Percentiles rank a stretch among this genome's conserved stretches.
These are phyloP conservation scores for Penicillium sp. DNA, from an alignment of 2,329 filamentous ascomycete genomes.

Conservation along the genomic window DNA sequence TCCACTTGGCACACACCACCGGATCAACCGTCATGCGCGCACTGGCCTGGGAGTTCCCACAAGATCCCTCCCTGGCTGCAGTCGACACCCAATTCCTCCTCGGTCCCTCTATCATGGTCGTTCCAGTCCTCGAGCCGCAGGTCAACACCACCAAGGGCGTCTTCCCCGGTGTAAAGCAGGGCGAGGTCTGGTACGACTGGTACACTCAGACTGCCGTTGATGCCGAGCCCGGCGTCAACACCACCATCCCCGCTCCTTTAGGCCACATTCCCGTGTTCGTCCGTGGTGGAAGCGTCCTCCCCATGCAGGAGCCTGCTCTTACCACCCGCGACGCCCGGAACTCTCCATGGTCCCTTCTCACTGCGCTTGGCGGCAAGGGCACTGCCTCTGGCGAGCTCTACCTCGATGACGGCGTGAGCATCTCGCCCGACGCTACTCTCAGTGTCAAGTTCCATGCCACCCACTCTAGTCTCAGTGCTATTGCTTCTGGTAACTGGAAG, in stretches of 20 bases:
- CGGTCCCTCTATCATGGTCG: conserved; percentile 60
- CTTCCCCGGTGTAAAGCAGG: conserved; percentile 60
- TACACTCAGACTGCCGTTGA: conserved; percentile 59
- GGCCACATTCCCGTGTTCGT: conserved; percentile 68
- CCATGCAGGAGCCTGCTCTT: conserved; percentile 62
- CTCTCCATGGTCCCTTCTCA: conserved; percentile 63
- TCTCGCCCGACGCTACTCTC: conserved; percentile 53
- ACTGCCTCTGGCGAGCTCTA: conserved; percentile 60
- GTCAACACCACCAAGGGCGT: conserved; percentile 61
- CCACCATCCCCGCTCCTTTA: conserved; percentile 56
- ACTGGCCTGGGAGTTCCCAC: conserved; percentile 67
- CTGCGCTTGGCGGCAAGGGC: conserved; percentile 54
- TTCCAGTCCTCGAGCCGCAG: conserved; percentile 59
- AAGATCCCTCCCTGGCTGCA: conserved; percentile 62
- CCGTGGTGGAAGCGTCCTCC: conserved; percentile 62
- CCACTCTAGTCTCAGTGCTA: conserved; percentile 45
- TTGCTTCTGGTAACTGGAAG: conserved; percentile 49
- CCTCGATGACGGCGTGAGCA: conserved; percentile 68
- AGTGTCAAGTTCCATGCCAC: conserved; percentile 43
- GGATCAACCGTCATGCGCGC: conserved; percentile 69
- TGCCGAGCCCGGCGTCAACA: conserved; percentile 51
- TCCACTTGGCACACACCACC: conserved; percentile 60
- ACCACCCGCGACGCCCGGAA: conserved; percentile 60
- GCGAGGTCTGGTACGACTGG: conserved; percentile 71
- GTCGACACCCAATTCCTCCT: conserved; percentile 69